These are phyloP conservation scores for Epichloe bromicola DNA, from an alignment of 2,329 filamentous ascomycete genomes.

Conservation along the genomic window DNA sequence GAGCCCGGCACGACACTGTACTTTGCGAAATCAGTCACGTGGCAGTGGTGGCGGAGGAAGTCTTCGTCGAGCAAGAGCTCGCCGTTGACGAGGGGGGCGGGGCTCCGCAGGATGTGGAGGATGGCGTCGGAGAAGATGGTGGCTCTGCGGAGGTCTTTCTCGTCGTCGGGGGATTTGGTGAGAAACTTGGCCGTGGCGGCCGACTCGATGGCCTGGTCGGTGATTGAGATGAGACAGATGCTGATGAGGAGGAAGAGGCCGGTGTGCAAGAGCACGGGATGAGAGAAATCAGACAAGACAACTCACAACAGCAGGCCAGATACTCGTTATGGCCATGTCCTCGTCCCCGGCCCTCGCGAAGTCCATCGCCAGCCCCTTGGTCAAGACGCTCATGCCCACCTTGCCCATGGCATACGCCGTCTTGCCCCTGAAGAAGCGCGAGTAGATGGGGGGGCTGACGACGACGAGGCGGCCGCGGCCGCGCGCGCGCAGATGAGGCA, in stretches of 20 bases:
- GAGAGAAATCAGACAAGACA: not conserved
- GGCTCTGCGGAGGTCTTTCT: slow-evolving; percentile 48
- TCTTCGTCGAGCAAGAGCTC: slow-evolving; percentile 66
- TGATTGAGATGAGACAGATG: no score
- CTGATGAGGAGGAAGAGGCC: no score
- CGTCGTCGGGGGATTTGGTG: slow-evolving; percentile 33
- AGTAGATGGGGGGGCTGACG: slow-evolving; percentile 75
- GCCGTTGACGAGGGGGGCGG: slow-evolving; percentile 53
- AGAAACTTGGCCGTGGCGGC: slow-evolving; percentile 50
- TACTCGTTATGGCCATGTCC: slow-evolving; percentile 64
- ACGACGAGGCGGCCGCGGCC: slow-evolving; percentile 55
- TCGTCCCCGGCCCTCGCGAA: slow-evolving; percentile 42
- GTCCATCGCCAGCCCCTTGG: slow-evolving; percentile 73
- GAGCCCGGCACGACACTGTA: slow-evolving; percentile 57
- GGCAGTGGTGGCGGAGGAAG: slow-evolving; percentile 52
- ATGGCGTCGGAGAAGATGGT: slow-evolving; percentile 73
- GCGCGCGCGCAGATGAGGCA: slow-evolving; percentile 46
- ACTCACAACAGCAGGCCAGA: slow-evolving; percentile 68
- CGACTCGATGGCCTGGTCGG: slow-evolving; percentile 49
- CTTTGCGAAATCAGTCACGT: slow-evolving; percentile 56
- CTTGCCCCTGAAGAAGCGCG: slow-evolving; percentile 73
- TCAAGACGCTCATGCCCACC: slow-evolving; percentile 69
- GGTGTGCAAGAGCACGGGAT: not conserved
- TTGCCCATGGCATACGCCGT: slow-evolving; percentile 72
- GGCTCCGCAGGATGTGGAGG: slow-evolving; percentile 53